Evolutionary conservation across 768 basidiomycete genomes (phyloP).

Genomic region (Tylopilus balloui): DNA sequence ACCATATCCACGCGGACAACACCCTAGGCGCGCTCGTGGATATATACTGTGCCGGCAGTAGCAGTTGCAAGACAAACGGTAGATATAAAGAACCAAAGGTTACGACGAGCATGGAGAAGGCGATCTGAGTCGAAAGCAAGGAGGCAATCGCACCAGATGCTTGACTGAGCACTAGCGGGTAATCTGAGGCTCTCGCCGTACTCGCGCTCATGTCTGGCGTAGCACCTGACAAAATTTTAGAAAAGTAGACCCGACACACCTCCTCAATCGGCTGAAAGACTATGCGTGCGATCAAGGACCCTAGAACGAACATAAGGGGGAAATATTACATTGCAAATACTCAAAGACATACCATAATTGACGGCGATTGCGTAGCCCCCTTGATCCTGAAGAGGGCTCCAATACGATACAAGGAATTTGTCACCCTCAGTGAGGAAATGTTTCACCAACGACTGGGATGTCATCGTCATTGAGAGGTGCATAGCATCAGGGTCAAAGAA

Average conservation of each 20-base stretch:
- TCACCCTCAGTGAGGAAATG: slow-evolving; percentile 96
- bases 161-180: slow-evolving; percentile 26
- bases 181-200: neutral
- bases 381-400: slow-evolving; percentile 82
- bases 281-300: slow-evolving; percentile 88
- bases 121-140: slow-evolving; percentile 61
- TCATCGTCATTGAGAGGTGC: slow-evolving; percentile 75
- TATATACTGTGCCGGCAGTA: slow-evolving; percentile 69
- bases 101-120: slow-evolving; percentile 63
- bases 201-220: slow-evolving; percentile 3
- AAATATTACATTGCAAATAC: neutral
- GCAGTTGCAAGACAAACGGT: slow-evolving; percentile 57
- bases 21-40: slow-evolving; percentile 76
- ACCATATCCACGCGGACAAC: slow-evolving; percentile 77
- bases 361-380: slow-evolving; percentile 94
- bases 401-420: slow-evolving; percentile 79
- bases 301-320: slow-evolving; percentile 36
- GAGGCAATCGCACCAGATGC: slow-evolving; percentile 52
- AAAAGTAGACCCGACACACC: slow-evolving; percentile 84
- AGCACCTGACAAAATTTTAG: slow-evolving; percentile 46
- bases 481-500: slow-evolving; percentile 49
- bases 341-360: slow-evolving; percentile 72
- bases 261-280: slow-evolving; percentile 96
- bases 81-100: slow-evolving; percentile 77
- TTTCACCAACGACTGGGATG: slow-evolving; percentile 84